Base-by-base conservation (phyloP, 2,329 filamentous ascomycete genomes). In the Phialemonium atrogriseum region DNA sequence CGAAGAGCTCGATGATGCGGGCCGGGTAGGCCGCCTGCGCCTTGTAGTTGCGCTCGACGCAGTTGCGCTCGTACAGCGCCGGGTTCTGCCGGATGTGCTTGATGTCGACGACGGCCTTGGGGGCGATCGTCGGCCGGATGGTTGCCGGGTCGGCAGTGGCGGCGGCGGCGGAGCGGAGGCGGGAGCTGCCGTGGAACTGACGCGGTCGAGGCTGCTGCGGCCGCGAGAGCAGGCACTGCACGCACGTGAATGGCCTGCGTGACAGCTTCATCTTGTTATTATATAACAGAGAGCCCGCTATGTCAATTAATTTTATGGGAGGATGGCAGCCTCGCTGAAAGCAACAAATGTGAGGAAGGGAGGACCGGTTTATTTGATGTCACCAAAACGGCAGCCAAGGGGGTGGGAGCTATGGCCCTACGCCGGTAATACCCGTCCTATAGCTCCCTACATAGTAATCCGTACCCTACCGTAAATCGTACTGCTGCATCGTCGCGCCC, bases 41-140 rank as follows among this genome's bases (percentile, higher is more conserved):
- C 36, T 53, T 67, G 60, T 95, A 95, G 55, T 95, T 95, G 45
- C 91, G 78, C 44, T 87, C 80, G 37, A 81, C 54, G 58, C 85
- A 94, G 51, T 93, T 96, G 43, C 80, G 68, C 45, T 82, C 73
- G 64, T 95, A 84, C 11, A 93, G 69, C 10, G 80, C 74, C 11
- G 83, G 76, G 57, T 93, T 84, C 50, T 86, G 73, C 36, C 88
- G 87, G 54, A 98, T 94, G 60, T 91, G 81, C 55, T 85, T 89
- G 52, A 94, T 71, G 61, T 95, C 83, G 43, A 93, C 71, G 27
- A 72, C 72, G 16, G 84, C 76, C 53, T 85, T 89, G 9, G 86
- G 87, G 10, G 84, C 87, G 32, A 73, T 79, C 2, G 81, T 67
- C 5, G 83, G 82, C 23, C 79, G 69, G 10, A 26, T 30, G 8